Evolutionary conservation across 345 rosid genomes (phyloP).

Genomic region (Brassica juncea): DNA sequence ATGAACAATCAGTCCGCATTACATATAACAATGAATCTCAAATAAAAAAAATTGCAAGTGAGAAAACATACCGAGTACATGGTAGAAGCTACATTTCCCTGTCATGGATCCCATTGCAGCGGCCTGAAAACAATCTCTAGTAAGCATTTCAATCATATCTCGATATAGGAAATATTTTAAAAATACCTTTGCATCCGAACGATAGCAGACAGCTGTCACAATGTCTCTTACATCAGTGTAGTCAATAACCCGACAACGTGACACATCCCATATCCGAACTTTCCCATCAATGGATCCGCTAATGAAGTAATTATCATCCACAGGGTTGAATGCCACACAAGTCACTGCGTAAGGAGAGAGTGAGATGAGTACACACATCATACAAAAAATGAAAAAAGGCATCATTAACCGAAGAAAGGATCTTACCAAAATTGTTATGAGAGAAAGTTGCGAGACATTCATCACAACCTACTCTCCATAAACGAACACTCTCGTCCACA

Average conservation of each 20-base stretch:
- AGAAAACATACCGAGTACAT: constrained; percentile 47
- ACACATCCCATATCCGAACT: constrained; percentile 79
- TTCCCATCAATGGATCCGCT: constrained; percentile 73
- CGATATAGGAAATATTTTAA: too few relatives aligned
- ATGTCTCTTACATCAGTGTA: constrained; percentile 61
- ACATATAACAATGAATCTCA: background rate
- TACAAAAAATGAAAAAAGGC: background rate
- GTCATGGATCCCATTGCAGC: constrained; percentile 64
- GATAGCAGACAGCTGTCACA: constrained; percentile 68
- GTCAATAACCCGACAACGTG: constrained; percentile 55
- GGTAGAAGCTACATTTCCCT: constrained; percentile 63
- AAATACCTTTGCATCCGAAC: constrained; percentile 63
- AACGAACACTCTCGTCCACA: constrained; percentile 62
- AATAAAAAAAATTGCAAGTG: background rate
- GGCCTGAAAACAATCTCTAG: constrained; percentile 47
- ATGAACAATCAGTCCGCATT: background rate
- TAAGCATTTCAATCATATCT: background rate
- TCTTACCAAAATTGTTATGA: constrained; percentile 66
- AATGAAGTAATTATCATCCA: constrained; percentile 57
- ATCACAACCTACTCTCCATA: constrained; percentile 61
- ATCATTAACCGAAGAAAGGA: background rate
- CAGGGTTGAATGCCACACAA: constrained; percentile 61
- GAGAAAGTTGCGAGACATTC: constrained; percentile 54
- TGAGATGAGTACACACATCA: background rate
- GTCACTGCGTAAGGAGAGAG: constrained; percentile 50